Conservation (phyloP, 306 rosid species). For the Quillaja saponaria region DNA sequence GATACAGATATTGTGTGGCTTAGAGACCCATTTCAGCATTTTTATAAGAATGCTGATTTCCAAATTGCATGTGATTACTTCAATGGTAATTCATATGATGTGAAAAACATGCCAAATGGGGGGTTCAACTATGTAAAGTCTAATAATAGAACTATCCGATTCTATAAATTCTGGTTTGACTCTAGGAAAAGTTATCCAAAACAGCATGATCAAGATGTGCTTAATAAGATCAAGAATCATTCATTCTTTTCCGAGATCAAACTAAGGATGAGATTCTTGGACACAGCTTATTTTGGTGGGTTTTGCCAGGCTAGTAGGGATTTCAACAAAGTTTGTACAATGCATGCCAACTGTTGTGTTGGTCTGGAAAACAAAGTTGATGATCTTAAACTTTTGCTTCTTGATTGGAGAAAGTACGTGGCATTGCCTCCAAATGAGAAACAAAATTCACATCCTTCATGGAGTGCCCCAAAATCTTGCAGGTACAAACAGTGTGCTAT, state of each 20-base stretch:
- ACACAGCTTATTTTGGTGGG: slow-evolving; percentile 69
- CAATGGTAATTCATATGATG: slow-evolving; percentile 43
- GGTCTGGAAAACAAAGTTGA: slow-evolving; percentile 67
- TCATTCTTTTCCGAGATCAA: slow-evolving; percentile 36
- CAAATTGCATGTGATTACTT: slow-evolving; percentile 76
- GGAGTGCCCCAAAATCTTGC: slow-evolving; percentile 71
- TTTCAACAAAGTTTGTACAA: slow-evolving; percentile 51
- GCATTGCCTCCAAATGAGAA: slow-evolving; percentile 20
- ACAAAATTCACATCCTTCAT: slow-evolving; percentile 30
- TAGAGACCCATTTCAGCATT: slow-evolving; percentile 60
- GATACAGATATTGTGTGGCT: slow-evolving; percentile 92
- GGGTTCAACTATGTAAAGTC: slow-evolving; percentile 79
- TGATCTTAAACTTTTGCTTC: slow-evolving; percentile 71
- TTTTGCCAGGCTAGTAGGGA: slow-evolving; percentile 59
- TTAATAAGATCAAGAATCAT: slow-evolving; percentile 54
- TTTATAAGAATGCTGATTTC: slow-evolving; percentile 61
- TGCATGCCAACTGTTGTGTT: slow-evolving; percentile 93
- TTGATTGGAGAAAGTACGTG: slow-evolving; percentile 65
- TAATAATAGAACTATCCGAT: slow-evolving; percentile 45
- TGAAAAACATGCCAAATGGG: slow-evolving; percentile 59
- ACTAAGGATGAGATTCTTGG: slow-evolving; percentile 58
- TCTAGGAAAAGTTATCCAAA: slow-evolving; percentile 45
- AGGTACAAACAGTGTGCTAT: slow-evolving; percentile 37
- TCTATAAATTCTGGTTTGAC: slow-evolving; percentile 73
- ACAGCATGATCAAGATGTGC: slow-evolving; percentile 72